Conservation (phyloP, 2,329 filamentous ascomycete species). For the Scleromitrula shiraiana region DNA sequence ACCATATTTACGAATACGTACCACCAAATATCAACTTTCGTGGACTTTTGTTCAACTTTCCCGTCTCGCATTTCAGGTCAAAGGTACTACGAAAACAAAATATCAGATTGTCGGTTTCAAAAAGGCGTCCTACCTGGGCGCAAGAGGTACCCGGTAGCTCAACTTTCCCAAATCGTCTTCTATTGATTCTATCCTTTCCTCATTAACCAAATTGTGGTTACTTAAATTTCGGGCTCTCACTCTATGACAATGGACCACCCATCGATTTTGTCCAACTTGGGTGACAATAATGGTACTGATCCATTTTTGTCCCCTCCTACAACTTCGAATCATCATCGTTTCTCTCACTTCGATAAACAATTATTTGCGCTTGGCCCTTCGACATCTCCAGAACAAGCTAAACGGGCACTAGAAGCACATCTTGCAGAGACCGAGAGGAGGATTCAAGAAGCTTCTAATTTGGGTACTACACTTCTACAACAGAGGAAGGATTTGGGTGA, state of each 20-base stretch:
- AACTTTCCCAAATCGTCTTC: constrained; percentile 3
- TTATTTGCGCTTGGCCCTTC: constrained; percentile 69
- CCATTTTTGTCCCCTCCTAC: constrained; percentile 48
- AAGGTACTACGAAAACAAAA: constrained; percentile 2
- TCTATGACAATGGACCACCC: constrained; percentile 23
- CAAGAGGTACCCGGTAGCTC: constrained; percentile 7
- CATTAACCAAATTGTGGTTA: constrained; percentile 8
- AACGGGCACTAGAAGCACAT: constrained; percentile 82
- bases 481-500: constrained; percentile 80
- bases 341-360: constrained; percentile 75
- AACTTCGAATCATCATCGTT: constrained; percentile 62
- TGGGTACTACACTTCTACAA: constrained; percentile 79
- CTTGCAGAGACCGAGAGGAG: constrained; percentile 86
- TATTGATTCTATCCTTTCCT: background rate
- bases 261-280: constrained; percentile 16
- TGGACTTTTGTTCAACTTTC: constrained; percentile 3
- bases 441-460: constrained; percentile 81
- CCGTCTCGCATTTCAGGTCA: no score
- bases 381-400: constrained; percentile 78
- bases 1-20: no score
- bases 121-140: constrained; percentile 8
- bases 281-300: constrained; percentile 29
- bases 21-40: background rate
- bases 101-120: background rate
- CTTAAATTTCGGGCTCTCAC: constrained; percentile 32